Evolutionary conservation across 768 basidiomycete genomes (phyloP).

Genomic region (Leucosporidium yakuticum): DNA sequence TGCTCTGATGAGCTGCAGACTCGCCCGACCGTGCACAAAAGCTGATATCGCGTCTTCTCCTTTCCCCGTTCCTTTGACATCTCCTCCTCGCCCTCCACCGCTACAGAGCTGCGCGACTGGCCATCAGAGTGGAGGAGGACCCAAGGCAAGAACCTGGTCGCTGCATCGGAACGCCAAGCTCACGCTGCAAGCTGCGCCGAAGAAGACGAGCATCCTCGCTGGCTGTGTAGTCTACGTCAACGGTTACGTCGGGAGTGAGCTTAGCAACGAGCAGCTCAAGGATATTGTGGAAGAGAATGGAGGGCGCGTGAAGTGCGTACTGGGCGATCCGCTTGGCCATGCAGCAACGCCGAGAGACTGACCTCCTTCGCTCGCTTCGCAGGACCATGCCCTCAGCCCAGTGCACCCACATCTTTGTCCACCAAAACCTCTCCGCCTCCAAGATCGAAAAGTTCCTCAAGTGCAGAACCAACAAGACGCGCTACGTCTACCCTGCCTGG

Average conservation of each 20-base stretch:
- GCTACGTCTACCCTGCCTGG: constrained; percentile 55
- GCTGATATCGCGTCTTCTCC: no score
- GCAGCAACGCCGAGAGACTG: not conserved
- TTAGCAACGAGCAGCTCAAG: constrained; percentile 77
- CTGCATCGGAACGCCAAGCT: constrained; percentile 48
- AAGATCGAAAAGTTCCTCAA: constrained; percentile 65
- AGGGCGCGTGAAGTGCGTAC: constrained; percentile 58
- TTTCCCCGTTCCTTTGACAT: no score
- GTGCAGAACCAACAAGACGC: constrained; percentile 50
- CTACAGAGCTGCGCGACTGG: constrained; percentile 62
- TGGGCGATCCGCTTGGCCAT: constrained; percentile 19
- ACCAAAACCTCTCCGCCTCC: constrained; percentile 61
- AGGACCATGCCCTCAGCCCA: constrained; percentile 58
- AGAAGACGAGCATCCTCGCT: constrained; percentile 39
- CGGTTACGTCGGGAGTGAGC: constrained; percentile 49
- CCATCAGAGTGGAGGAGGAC: constrained; percentile 59
- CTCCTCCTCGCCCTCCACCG: constrained; percentile 40
- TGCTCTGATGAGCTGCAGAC: not conserved
- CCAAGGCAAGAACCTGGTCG: constrained; percentile 39
- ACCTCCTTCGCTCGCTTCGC: not conserved
- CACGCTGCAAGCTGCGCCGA: constrained; percentile 48
- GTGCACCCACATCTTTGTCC: constrained; percentile 68
- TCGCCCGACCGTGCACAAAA: no score
- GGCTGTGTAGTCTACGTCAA: constrained; percentile 41
- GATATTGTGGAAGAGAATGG: constrained; percentile 61